Percentiles rank a stretch among this genome's conserved stretches.
Conservation (phyloP, 1,139 yeast genomes). For the Zygosaccharomyces sapae region DNA sequence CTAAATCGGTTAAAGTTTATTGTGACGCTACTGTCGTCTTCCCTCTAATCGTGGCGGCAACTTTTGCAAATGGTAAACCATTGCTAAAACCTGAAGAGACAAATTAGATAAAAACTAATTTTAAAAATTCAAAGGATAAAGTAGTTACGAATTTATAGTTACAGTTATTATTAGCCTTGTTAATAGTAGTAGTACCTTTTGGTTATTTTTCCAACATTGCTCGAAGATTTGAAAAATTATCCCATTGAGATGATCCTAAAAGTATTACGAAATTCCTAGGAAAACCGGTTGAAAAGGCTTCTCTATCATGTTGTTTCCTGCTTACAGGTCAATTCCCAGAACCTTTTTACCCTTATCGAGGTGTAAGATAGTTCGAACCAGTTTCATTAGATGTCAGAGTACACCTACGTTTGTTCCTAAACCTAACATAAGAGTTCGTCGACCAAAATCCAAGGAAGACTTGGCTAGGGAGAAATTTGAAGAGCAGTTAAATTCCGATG, state of each 20-base stretch:
- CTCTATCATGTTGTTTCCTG: not conserved
- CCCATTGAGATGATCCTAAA: not conserved
- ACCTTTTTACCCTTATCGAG: not conserved
- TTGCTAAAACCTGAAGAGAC: constrained; percentile 13
- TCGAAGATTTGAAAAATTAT: not conserved
- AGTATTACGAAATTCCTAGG: not conserved
- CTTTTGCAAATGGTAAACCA: constrained; percentile 65
- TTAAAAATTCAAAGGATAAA: not conserved
- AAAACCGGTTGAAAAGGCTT: not conserved
- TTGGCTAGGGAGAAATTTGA: constrained; percentile 35
- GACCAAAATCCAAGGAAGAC: constrained; percentile 33
- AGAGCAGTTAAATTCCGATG: constrained; percentile 33
- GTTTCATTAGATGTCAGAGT: constrained; percentile 12
- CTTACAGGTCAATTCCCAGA: not conserved
- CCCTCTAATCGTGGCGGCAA: constrained; percentile 96
- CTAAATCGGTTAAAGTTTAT: constrained; percentile 83
- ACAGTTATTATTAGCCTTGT: not conserved
- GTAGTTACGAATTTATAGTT: constrained; percentile 1
- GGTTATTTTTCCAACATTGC: not conserved
- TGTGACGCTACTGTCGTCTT: constrained; percentile 96
- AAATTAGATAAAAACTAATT: constrained; percentile 5
- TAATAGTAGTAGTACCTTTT: not conserved
- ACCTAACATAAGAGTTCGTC: constrained; percentile 26
- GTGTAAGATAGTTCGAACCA: not conserved
- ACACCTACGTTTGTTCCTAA: constrained; percentile 20